These are phyloP conservation scores for Penicillium sp. DNA, from an alignment of 2,329 filamentous ascomycete genomes.

Conservation along the genomic window DNA sequence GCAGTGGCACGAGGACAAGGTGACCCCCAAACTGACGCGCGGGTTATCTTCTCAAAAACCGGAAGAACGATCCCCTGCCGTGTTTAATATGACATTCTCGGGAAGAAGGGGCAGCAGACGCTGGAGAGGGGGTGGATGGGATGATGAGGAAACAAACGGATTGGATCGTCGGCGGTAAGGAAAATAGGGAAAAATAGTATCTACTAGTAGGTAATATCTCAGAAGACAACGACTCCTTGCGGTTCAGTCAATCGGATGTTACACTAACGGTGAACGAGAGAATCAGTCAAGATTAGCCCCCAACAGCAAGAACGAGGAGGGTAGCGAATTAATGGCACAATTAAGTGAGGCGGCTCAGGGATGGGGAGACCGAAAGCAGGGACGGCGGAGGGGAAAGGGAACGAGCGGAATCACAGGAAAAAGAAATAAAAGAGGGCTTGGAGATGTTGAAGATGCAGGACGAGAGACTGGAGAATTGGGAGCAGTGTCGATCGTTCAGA, in stretches of 20 bases:
- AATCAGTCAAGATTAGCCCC: constrained; percentile 14
- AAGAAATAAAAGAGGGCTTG: constrained; percentile 5
- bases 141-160: constrained; percentile 24
- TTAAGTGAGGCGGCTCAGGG: constrained; percentile 21
- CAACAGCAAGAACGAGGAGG: neutral
- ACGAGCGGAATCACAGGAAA: neutral
- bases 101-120: constrained; percentile 16
- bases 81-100: constrained; percentile 22
- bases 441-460: constrained; percentile 7
- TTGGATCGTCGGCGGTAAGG: constrained; percentile 26
- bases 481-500: neutral
- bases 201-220: constrained; percentile 7
- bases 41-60: constrained; percentile 16
- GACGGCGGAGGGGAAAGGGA: constrained; percentile 4
- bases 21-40: constrained; percentile 10
- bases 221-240: constrained; percentile 13
- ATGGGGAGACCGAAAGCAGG: constrained; percentile 8
- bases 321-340: constrained; percentile 19
- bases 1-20: constrained; percentile 18
- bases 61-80: constrained; percentile 15
- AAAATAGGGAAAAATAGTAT: constrained; percentile 22
- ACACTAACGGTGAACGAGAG: constrained; percentile 23
- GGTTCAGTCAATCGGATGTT: constrained; percentile 28
- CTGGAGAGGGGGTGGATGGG: constrained; percentile 19
- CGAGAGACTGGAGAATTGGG: neutral